These are phyloP conservation scores for Rhizoctonia solani DNA, from an alignment of 1,284 basidiomycete species.

Conservation along the genomic window DNA sequence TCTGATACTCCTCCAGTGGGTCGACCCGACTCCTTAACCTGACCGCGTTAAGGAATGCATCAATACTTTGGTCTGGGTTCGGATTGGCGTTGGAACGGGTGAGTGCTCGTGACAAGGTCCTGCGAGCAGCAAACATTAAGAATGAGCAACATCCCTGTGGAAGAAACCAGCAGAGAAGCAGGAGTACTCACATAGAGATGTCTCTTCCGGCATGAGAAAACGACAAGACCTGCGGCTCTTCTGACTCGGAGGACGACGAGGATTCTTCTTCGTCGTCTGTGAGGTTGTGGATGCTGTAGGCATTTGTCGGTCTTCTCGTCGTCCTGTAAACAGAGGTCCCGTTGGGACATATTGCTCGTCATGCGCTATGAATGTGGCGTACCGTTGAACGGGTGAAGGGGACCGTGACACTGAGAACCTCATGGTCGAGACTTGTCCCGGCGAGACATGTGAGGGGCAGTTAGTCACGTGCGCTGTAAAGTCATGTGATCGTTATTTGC, in stretches of 20 bases:
- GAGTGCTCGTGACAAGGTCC: constrained; percentile 14
- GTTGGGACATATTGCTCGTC: background rate
- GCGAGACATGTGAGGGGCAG: background rate
- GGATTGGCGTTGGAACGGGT: no score
- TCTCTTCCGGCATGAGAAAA: constrained; percentile 23
- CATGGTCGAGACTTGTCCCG: constrained; percentile 22
- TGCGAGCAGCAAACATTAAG: background rate
- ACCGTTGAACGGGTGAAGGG: constrained; percentile 22
- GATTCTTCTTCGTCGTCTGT: constrained; percentile 3
- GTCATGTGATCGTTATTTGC: constrained; percentile 15
- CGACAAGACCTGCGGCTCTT: constrained; percentile 16
- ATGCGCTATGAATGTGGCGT: background rate
- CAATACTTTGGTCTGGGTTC: constrained; percentile 17
- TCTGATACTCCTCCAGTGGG: constrained; percentile 38
- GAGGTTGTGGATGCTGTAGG: constrained; percentile 16
- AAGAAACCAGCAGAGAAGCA: background rate
- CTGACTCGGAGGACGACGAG: background rate
- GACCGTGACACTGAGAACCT: constrained; percentile 30
- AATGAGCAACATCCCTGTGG: no score
- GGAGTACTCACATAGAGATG: background rate
- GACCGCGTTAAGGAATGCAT: constrained; percentile 35
- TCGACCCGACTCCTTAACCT: constrained; percentile 33
- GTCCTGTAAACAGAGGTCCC: background rate
- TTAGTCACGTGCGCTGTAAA: background rate
- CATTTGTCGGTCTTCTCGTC: constrained; percentile 6